phyloP scores from a whole-genome alignment of 352 stramenopile genomes.

The Phytophthora agathidicida region DNA sequence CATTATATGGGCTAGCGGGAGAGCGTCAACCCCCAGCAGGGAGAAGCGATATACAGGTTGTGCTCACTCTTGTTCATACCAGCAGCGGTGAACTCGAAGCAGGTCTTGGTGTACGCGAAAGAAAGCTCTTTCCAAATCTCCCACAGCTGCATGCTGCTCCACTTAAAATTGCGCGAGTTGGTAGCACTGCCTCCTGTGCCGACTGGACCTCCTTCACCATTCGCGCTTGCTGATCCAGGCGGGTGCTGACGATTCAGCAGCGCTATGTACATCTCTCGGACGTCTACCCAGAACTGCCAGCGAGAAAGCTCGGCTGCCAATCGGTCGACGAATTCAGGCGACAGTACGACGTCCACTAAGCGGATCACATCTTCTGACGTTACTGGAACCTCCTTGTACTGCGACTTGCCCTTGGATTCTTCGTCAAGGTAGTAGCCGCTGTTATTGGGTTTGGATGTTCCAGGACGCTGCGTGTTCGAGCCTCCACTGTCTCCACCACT shows the following conservation, averaged over 20 bases:
- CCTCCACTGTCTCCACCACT: constrained; percentile 36
- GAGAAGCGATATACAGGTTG: constrained; percentile 37
- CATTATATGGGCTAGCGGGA: not conserved
- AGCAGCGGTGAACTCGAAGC: constrained; percentile 83
- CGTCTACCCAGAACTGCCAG: constrained; percentile 84
- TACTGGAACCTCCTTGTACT: constrained; percentile 66
- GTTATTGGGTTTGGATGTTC: constrained; percentile 15
- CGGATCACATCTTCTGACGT: constrained; percentile 79
- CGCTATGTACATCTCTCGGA: constrained; percentile 78
- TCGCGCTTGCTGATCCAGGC: constrained; percentile 11
- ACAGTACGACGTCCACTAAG: constrained; percentile 77
- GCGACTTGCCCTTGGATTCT: constrained; percentile 40
- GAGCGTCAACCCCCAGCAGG: constrained; percentile 26
- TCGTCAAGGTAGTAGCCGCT: constrained; percentile 39
- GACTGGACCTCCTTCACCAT: constrained; percentile 20
- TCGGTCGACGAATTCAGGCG: constrained; percentile 72
- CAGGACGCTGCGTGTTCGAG: constrained; percentile 11
- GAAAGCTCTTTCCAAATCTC: constrained; percentile 86
- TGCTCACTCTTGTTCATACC: constrained; percentile 83
- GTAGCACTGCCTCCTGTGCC: constrained; percentile 36
- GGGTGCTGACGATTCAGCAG: constrained; percentile 46
- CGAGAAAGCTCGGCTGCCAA: constrained; percentile 66
- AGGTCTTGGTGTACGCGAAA: constrained; percentile 84
- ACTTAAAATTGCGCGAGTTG: constrained; percentile 71
- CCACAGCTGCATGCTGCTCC: constrained; percentile 84